Percentiles rank a stretch among this genome's conserved stretches.
These are phyloP conservation scores for Colletotrichum abscissum DNA, from an alignment of 2,329 filamentous ascomycete species.

Conservation along the genomic window DNA sequence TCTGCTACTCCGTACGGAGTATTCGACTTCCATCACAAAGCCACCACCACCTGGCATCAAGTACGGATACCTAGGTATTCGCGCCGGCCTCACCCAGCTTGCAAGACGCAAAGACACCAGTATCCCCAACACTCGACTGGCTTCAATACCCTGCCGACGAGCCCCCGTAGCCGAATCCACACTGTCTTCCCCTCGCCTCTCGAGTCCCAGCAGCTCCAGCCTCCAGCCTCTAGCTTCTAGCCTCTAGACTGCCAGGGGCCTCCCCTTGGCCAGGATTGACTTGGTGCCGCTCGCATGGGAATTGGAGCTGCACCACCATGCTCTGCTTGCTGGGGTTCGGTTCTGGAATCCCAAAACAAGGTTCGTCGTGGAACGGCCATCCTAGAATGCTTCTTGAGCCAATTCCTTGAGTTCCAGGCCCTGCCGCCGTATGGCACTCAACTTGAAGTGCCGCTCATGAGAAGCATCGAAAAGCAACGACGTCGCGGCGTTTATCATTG, in stretches of 20 bases:
- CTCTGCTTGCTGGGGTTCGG: slow-evolving; percentile 3
- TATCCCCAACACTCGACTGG: not conserved
- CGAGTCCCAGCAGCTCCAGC: slow-evolving; percentile 1
- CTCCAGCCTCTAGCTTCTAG: not conserved
- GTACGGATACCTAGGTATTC: not conserved
- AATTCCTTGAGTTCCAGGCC: not conserved
- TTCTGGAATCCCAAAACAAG: slow-evolving; percentile 20
- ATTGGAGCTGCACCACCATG: not conserved
- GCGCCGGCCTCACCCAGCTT: not conserved
- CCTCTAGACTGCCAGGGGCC: slow-evolving; percentile 4
- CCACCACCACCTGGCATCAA: too few relatives aligned
- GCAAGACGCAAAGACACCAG: not conserved
- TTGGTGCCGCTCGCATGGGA: slow-evolving; percentile 24
- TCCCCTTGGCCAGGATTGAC: not conserved
- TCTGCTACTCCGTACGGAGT: not conserved
- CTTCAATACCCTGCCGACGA: not conserved
- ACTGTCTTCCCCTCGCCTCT: slow-evolving; percentile 13
- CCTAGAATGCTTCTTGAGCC: slow-evolving; percentile 4
- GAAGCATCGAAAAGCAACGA: not conserved
- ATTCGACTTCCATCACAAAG: not conserved
- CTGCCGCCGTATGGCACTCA: slow-evolving; percentile 1
- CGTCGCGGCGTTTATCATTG: not conserved
- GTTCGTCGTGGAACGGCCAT: not conserved
- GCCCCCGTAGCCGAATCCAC: not conserved
- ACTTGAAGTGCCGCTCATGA: slow-evolving; percentile 5